Conservation (phyloP, 2,329 filamentous ascomycete species). For the Didymella sp. region DNA sequence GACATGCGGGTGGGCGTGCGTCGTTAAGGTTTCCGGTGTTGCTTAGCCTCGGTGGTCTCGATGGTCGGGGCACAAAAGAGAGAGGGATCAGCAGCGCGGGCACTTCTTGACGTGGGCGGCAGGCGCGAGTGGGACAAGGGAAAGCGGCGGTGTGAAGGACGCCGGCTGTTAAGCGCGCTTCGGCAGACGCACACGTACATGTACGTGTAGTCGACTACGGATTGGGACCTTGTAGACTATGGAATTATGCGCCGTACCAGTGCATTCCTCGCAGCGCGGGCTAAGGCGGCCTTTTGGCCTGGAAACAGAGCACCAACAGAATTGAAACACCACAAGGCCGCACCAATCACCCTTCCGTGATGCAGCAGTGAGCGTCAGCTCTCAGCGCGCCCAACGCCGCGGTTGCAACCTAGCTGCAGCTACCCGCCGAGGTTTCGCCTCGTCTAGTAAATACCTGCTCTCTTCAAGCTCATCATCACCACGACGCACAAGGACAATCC, state of each 20-base stretch:
- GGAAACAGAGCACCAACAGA: conserved; percentile 10
- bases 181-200: conserved; percentile 20
- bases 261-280: conserved; percentile 15
- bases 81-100: conserved; percentile 16
- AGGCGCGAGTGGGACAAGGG: conserved; percentile 19
- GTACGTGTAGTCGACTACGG: conserved; percentile 17
- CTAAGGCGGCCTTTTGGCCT: conserved; percentile 7
- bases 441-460: conserved; percentile 3
- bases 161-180: conserved; percentile 20
- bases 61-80: conserved; percentile 8
- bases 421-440: conserved; percentile 18
- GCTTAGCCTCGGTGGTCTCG: conserved; percentile 1
- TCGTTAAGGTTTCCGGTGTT: conserved; percentile 16
- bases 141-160: conserved; percentile 21
- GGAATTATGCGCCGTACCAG: conserved; percentile 8
- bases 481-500: conserved; percentile 9
- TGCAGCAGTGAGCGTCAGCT: background rate
- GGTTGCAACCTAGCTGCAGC: conserved; percentile 9
- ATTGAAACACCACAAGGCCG: conserved; percentile 12
- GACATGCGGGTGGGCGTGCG: conserved; percentile 30
- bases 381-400: background rate
- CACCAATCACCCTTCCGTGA: conserved; percentile 6
- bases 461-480: conserved; percentile 3
- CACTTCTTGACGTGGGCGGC: conserved; percentile 11
- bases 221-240: conserved; percentile 9